A percentile compares a stretch with the other conserved stretches of the same genome.
Conservation (phyloP, 495 filamentous ascomycete genomes). For the Cercophora sp. region DNA sequence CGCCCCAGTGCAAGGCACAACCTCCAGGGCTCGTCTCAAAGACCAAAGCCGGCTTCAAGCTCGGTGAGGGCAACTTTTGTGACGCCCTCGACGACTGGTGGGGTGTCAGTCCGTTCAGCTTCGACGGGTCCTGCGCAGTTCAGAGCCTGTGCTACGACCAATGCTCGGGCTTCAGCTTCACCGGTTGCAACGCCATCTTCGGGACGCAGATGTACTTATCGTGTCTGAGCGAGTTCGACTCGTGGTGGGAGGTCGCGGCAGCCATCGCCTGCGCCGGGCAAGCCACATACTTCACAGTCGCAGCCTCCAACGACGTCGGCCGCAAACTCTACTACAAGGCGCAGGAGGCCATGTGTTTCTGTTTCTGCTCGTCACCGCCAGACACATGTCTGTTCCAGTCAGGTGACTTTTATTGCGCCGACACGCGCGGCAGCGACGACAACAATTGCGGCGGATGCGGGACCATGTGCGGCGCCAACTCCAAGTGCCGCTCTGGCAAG, state of each 20-base stretch:
- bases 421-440: constrained; percentile 13
- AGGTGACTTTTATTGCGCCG: constrained; percentile 9
- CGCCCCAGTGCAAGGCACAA: neutral
- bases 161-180: constrained; percentile 2
- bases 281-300: neutral
- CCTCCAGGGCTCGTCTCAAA: neutral
- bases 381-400: constrained; percentile 5
- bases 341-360: constrained; percentile 6
- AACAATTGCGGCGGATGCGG: constrained; percentile 22
- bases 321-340: constrained; percentile 8
- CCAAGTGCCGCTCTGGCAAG: constrained; percentile 9
- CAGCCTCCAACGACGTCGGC: neutral
- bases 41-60: constrained; percentile 1
- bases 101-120: neutral
- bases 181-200: neutral
- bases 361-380: constrained; percentile 10
- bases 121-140: neutral
- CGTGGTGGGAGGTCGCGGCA: constrained; percentile 1
- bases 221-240: neutral
- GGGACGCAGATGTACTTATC: neutral
- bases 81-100: constrained; percentile 1
- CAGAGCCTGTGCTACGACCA: constrained; percentile 4
- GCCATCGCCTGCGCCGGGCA: constrained; percentile 3
- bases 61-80: constrained; percentile 2
- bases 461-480: constrained; percentile 3